A percentile compares a stretch with the other conserved stretches of the same genome.
Conservation (phyloP, 73 alveolate species). For the Symbiodinium pilosum region DNA sequence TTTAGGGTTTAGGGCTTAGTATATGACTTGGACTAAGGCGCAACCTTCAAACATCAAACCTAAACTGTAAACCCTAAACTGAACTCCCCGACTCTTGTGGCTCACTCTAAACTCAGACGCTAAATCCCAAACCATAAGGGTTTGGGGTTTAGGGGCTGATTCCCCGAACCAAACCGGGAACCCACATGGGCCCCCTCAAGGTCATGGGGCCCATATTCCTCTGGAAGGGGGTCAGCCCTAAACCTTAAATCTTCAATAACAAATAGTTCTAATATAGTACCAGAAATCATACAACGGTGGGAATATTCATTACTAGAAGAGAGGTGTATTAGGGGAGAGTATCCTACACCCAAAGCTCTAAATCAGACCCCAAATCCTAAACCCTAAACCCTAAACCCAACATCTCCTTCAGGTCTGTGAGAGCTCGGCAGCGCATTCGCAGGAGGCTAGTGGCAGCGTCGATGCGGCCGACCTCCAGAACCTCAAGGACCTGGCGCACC, state of each 20-base stretch:
- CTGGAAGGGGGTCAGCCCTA: too few species aligned
- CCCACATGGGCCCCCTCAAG: too few species aligned
- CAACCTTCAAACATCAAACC: too few species aligned
- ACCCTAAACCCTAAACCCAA: not conserved
- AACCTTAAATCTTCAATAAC: too few species aligned
- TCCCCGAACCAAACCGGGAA: too few species aligned
- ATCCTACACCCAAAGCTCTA: not conserved
- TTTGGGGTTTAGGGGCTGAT: too few species aligned
- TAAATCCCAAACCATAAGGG: too few species aligned
- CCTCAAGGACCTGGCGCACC: constrained; percentile 46
- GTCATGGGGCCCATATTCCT: too few species aligned
- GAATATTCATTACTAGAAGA: too few species aligned
- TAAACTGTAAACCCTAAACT: not conserved
- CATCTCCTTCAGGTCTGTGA: constrained; percentile 40
- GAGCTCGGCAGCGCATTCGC: constrained; percentile 38
- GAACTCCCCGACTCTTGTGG: not conserved
- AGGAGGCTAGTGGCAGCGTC: constrained; percentile 18
- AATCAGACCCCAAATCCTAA: not conserved
- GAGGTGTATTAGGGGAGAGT: too few species aligned
- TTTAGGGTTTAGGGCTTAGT: not conserved
- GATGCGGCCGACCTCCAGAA: constrained; percentile 43
- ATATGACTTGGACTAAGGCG: too few species aligned
- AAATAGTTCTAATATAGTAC: too few species aligned
- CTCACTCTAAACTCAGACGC: not conserved
- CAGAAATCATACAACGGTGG: not conserved